phyloP scores from a whole-genome alignment of 257 asterid species.

The Solanum pennellii region DNA sequence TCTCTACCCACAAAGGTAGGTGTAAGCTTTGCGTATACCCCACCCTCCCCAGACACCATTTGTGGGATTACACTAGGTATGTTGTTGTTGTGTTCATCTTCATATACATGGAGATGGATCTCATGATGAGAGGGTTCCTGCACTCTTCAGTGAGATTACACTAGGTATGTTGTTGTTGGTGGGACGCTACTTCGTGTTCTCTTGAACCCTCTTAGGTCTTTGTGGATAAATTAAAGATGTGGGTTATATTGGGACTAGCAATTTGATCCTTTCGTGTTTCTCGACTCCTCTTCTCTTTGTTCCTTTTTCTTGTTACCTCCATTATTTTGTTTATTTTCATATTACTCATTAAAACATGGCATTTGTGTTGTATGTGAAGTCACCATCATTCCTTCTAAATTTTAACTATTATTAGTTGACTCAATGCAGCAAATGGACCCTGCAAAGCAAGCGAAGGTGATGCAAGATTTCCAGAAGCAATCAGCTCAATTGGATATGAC shows the following conservation, averaged over 20 bases:
- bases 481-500: constrained; percentile 97
- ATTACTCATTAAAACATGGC: not conserved
- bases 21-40: not conserved
- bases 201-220: not conserved
- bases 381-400: not conserved
- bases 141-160: not conserved
- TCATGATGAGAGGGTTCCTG: not conserved
- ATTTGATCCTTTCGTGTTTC: not conserved
- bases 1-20: not conserved
- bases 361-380: not conserved
- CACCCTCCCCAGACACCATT: not conserved
- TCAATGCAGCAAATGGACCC: constrained; percentile 90
- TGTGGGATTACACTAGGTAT: not conserved
- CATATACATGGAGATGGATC: not conserved
- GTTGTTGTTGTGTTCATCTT: not conserved
- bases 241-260: not conserved
- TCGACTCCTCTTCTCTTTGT: not conserved
- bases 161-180: not conserved
- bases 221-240: not conserved
- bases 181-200: not conserved
- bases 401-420: not conserved
- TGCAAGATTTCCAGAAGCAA: constrained; percentile 81
- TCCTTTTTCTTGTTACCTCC: not conserved
- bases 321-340: not conserved
- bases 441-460: constrained; percentile 68